phyloP scores from a whole-genome alignment of 2,329 filamentous ascomycete genomes.

The Diaporthe destruens region DNA sequence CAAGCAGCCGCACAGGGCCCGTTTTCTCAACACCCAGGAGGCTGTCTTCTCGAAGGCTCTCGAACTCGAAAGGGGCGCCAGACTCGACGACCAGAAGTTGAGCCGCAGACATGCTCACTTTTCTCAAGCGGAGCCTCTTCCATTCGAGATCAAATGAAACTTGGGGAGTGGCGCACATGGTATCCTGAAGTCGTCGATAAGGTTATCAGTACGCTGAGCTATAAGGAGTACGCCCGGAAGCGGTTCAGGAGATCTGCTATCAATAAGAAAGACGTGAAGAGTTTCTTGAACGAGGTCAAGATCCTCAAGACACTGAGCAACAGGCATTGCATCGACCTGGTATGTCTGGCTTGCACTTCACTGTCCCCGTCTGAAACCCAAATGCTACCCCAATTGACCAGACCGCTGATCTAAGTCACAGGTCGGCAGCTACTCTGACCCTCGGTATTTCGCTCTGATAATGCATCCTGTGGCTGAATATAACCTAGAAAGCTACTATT shows the following conservation, averaged over 20 bases:
- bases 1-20: not conserved
- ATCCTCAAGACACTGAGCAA: not conserved
- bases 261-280: not conserved
- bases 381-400: too few relatives aligned
- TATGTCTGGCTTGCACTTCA: not conserved
- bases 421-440: slow-evolving; percentile 5
- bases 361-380: too few relatives aligned
- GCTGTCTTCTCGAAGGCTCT: not conserved
- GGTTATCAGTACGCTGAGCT: not conserved
- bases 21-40: not conserved
- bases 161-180: not conserved
- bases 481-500: not conserved
- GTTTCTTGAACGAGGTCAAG: not conserved
- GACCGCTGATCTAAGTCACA: not conserved
- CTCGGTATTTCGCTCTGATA: not conserved
- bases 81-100: not conserved
- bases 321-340: not conserved
- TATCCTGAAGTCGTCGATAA: not conserved
- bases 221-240: not conserved
- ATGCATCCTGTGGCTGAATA: not conserved
- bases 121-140: not conserved
- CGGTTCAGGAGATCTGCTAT: not conserved
- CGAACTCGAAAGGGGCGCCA: not conserved
- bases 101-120: not conserved
- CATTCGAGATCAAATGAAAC: not conserved